Conservation (phyloP, 2,329 filamentous ascomycete species). For the Metarhizium guizhouense region DNA sequence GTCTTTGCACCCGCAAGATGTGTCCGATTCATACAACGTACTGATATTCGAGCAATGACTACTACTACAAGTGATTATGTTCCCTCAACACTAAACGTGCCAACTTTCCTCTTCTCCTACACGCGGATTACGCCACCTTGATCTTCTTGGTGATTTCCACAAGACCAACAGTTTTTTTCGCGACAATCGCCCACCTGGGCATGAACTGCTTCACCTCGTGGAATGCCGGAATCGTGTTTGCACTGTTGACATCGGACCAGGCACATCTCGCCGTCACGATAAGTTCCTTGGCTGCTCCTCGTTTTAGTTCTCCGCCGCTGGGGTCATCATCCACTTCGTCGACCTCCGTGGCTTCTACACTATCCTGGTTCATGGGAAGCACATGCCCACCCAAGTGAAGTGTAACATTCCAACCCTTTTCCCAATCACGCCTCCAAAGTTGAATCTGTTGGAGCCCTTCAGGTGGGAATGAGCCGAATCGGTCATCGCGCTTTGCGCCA, state of each 20-base stretch:
- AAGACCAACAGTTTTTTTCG: constrained; percentile 68
- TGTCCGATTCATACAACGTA: neutral
- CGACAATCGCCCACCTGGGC: constrained; percentile 71
- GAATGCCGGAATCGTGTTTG: constrained; percentile 67
- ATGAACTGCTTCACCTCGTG: constrained; percentile 70
- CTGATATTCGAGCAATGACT: neutral
- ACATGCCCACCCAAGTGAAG: constrained; percentile 15
- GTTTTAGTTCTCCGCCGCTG: constrained; percentile 10
- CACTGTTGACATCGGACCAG: constrained; percentile 77
- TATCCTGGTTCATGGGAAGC: neutral
- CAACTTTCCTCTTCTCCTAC: neutral
- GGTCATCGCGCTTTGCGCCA: constrained; percentile 47
- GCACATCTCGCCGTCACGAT: constrained; percentile 65
- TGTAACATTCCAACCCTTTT: constrained; percentile 61
- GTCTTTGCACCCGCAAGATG: neutral
- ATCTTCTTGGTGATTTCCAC: constrained; percentile 73
- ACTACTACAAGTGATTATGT: neutral
- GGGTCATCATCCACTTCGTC: neutral
- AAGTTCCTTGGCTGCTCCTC: constrained; percentile 22
- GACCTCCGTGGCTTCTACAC: neutral
- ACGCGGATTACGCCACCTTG: constrained; percentile 30
- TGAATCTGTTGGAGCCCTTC: constrained; percentile 59
- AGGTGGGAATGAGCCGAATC: constrained; percentile 55
- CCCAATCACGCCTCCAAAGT: constrained; percentile 78
- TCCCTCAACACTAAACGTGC: neutral